These are phyloP conservation scores for Neurospora sp. DNA, from an alignment of 495 filamentous ascomycete species.

Conservation along the genomic window DNA sequence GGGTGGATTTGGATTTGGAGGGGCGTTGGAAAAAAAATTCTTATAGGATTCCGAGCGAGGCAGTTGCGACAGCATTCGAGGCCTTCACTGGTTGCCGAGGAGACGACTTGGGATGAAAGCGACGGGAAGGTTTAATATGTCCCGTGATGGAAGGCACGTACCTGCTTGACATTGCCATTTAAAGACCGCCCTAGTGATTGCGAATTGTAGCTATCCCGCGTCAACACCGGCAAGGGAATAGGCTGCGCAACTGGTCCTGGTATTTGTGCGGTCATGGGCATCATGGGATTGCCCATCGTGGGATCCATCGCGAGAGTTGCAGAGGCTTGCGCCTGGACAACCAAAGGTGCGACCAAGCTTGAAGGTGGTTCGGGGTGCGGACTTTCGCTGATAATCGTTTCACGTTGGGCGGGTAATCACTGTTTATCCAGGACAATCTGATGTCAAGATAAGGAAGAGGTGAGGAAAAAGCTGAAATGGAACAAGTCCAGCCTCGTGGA, in stretches of 20 bases:
- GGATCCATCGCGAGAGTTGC: not conserved
- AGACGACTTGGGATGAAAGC: slow-evolving; percentile 1
- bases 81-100: not conserved
- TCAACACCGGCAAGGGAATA: not conserved
- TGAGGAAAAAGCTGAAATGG: not conserved
- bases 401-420: not conserved
- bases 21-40: not conserved
- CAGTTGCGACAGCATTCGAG: not conserved
- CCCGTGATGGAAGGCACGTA: slow-evolving; percentile 16
- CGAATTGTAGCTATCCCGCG: slow-evolving; percentile 31
- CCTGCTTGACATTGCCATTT: slow-evolving; percentile 37
- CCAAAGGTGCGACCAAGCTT: not conserved
- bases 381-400: not conserved
- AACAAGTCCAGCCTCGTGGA: not conserved
- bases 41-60: not conserved
- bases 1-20: not conserved
- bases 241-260: slow-evolving; percentile 5
- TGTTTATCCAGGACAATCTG: not conserved
- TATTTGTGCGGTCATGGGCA: not conserved
- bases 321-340: not conserved
- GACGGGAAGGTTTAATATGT: slow-evolving; percentile 3
- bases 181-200: slow-evolving; percentile 34
- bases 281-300: not conserved
- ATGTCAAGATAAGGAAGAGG: not conserved
- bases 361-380: not conserved